Percentiles rank a stretch among this genome's conserved stretches.
Evolutionary conservation across 768 basidiomycete genomes (phyloP).

Genomic region (Sutorius australiensis): DNA sequence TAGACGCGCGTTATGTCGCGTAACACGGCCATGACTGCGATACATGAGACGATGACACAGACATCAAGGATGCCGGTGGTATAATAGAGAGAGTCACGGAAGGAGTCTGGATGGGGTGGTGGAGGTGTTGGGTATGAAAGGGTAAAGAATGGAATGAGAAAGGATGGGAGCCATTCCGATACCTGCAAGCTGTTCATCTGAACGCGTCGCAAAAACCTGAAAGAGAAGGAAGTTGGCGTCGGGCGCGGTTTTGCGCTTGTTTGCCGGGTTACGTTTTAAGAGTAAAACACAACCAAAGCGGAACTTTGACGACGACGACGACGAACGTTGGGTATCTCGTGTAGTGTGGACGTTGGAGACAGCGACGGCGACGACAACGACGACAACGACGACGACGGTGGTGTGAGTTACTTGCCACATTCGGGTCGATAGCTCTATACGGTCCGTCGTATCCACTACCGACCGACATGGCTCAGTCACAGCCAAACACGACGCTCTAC

Average conservation of each 20-base stretch:
- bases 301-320: conserved; percentile 2
- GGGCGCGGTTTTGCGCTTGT: conserved; percentile 29
- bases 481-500: conserved; percentile 87
- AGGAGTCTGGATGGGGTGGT: conserved; percentile 65
- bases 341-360: not conserved
- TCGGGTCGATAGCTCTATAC: not conserved
- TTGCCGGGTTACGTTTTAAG: conserved; percentile 29
- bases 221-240: conserved; percentile 10
- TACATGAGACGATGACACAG: conserved; percentile 78
- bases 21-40: conserved; percentile 81
- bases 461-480: conserved; percentile 43
- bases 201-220: conserved; percentile 22
- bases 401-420: conserved; percentile 27
- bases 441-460: too few relatives aligned
- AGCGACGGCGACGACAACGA: conserved; percentile 5
- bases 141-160: conserved; percentile 63
- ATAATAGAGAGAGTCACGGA: conserved; percentile 68
- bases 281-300: conserved; percentile 26
- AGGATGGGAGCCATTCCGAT: conserved; percentile 46
- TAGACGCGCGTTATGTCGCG: conserved; percentile 74
- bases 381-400: not conserved
- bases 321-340: too few relatives aligned
- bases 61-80: conserved; percentile 69
- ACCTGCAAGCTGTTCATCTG: conserved; percentile 37
- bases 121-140: conserved; percentile 65